phyloP scores from a whole-genome alignment of 2,329 filamentous ascomycete species.

The Alternaria sp. region DNA sequence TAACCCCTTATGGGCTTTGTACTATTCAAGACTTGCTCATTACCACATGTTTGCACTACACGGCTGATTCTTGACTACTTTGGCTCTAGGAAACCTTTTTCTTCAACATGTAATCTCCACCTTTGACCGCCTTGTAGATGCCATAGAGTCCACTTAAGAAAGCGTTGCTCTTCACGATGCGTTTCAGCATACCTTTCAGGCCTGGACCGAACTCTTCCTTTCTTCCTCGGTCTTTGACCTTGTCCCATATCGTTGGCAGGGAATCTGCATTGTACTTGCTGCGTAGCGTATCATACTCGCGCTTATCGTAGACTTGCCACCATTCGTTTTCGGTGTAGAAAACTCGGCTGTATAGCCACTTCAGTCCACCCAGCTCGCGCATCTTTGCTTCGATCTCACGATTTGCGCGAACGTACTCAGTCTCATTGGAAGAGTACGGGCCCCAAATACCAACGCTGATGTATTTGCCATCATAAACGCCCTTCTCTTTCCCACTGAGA shows the following conservation, averaged over 20 bases:
- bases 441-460: constrained; percentile 72
- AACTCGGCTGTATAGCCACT: constrained; percentile 87
- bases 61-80: background rate
- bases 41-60: background rate
- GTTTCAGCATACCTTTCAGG: constrained; percentile 30
- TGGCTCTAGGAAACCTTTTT: constrained; percentile 20
- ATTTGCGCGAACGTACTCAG: constrained; percentile 72
- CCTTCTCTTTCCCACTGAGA: constrained; percentile 5
- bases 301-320: constrained; percentile 66
- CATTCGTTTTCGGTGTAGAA: constrained; percentile 79
- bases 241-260: constrained; percentile 73
- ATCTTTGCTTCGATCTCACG: constrained; percentile 74
- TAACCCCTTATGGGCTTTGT: background rate
- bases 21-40: background rate
- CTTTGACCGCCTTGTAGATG: constrained; percentile 43
- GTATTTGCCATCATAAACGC: constrained; percentile 27
- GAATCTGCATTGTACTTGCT: constrained; percentile 66
- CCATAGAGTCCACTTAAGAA: constrained; percentile 50
- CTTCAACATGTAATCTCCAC: constrained; percentile 41
- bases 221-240: constrained; percentile 56
- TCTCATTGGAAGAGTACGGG: constrained; percentile 64
- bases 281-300: constrained; percentile 68
- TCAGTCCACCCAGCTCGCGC: constrained; percentile 73
- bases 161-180: constrained; percentile 31
- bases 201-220: constrained; percentile 24